phyloP scores from a whole-genome alignment of 352 stramenopile species.

The Saprolegnia diclina region DNA sequence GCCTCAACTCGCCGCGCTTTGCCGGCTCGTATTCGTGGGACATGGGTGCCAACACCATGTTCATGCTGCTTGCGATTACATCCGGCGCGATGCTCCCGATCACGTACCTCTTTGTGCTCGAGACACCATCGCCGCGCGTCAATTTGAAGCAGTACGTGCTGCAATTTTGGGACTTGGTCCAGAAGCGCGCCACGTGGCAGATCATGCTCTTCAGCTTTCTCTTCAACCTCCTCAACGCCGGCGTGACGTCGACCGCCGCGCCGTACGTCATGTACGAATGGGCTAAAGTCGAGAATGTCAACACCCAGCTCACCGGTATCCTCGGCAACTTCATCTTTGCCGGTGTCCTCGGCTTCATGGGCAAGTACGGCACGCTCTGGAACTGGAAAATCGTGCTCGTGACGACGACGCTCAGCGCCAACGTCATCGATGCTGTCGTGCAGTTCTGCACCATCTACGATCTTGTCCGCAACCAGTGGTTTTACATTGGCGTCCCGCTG shows the following conservation, averaged over 20 bases:
- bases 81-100: constrained; percentile 13
- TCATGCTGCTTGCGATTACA: constrained; percentile 32
- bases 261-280: constrained; percentile 51
- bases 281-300: constrained; percentile 44
- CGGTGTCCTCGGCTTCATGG: constrained; percentile 36
- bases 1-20: constrained; percentile 49
- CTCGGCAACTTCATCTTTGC: constrained; percentile 48
- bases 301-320: constrained; percentile 38
- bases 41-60: constrained; percentile 6
- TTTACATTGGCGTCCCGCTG: constrained; percentile 43
- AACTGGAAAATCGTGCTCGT: constrained; percentile 46
- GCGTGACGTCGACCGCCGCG: constrained; percentile 35
- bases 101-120: not conserved
- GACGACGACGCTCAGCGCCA: constrained; percentile 32
- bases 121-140: not conserved
- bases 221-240: constrained; percentile 42
- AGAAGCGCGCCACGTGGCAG: constrained; percentile 67
- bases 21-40: constrained; percentile 38
- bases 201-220: constrained; percentile 60
- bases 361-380: constrained; percentile 43
- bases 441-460: constrained; percentile 53
- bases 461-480: constrained; percentile 42
- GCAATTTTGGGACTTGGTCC: constrained; percentile 32
- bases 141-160: not conserved
- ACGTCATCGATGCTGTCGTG: constrained; percentile 38